Conservation (phyloP, 331 rosid species). For the Quercus tomentella region DNA sequence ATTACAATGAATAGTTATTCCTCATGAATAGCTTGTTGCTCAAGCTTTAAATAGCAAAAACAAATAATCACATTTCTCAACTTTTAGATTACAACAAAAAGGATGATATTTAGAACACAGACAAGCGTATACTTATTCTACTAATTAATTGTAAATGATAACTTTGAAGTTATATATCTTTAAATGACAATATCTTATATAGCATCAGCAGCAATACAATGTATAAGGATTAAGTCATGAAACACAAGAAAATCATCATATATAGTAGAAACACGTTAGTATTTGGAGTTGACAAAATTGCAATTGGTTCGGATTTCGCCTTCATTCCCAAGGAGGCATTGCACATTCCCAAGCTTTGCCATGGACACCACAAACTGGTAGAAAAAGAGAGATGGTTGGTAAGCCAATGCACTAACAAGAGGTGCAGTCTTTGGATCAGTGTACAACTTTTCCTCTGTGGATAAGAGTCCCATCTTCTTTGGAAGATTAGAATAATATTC, state of each 20-base stretch:
- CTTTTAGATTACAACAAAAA: neutral
- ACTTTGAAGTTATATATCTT: neutral
- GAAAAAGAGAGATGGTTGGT: constrained; percentile 30
- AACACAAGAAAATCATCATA: neutral
- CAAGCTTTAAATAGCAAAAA: neutral
- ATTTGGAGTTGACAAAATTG: constrained; percentile 56
- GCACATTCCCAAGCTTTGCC: constrained; percentile 68
- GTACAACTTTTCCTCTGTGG: constrained; percentile 50
- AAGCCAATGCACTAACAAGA: constrained; percentile 44
- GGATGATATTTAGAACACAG: neutral
- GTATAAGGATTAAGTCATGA: neutral
- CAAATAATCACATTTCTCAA: neutral
- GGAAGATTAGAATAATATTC: constrained; percentile 46
- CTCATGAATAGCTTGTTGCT: too few species aligned
- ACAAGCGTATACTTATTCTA: neutral
- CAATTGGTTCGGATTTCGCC: constrained; percentile 77
- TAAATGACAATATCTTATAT: neutral
- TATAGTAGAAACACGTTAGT: constrained; percentile 4
- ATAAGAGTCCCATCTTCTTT: constrained; percentile 62
- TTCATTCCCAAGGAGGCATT: constrained; percentile 49
- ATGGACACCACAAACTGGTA: constrained; percentile 66
- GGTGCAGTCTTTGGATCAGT: constrained; percentile 63
- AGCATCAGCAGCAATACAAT: neutral
- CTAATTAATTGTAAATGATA: neutral
- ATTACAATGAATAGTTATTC: too few species aligned